Conservation (phyloP, 768 basidiomycete genomes). For the Boletus barrowsii region DNA sequence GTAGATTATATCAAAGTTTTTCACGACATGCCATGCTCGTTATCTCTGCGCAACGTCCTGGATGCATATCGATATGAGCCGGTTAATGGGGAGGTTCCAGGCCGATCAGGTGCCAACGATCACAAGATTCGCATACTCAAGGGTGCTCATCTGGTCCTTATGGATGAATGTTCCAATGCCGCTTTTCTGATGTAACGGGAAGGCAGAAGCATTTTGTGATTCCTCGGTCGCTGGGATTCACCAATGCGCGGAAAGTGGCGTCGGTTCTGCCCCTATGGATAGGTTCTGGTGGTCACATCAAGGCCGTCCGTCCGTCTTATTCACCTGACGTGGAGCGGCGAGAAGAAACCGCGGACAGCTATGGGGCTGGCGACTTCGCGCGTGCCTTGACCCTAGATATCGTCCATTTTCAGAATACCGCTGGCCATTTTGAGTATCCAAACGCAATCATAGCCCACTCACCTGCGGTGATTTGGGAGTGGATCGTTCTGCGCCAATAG, state of each 20-base stretch:
- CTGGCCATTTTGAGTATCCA: background rate
- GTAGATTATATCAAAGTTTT: slow-evolving; percentile 59
- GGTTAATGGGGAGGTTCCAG: slow-evolving; percentile 5
- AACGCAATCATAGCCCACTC: background rate
- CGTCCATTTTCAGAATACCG: slow-evolving; percentile 1
- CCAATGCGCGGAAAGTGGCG: slow-evolving; percentile 20
- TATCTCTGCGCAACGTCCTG: slow-evolving; percentile 48
- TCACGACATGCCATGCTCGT: slow-evolving; percentile 48
- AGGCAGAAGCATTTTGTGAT: slow-evolving; percentile 14
- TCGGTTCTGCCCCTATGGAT: slow-evolving; percentile 17
- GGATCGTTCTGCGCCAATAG: background rate
- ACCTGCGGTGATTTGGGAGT: slow-evolving; percentile 17
- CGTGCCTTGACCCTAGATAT: slow-evolving; percentile 8
- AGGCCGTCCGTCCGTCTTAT: slow-evolving; percentile 10
- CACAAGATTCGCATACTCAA: slow-evolving; percentile 45
- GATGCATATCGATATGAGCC: slow-evolving; percentile 46
- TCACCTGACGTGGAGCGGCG: slow-evolving; percentile 9
- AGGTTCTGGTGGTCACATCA: slow-evolving; percentile 5
- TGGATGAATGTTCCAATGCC: slow-evolving; percentile 48
- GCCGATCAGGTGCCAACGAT: slow-evolving; percentile 28
- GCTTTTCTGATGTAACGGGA: slow-evolving; percentile 38
- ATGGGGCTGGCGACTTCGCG: slow-evolving; percentile 6
- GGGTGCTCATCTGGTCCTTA: slow-evolving; percentile 45
- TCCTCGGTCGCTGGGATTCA: slow-evolving; percentile 15
- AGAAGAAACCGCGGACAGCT: slow-evolving; percentile 11